Evolutionary conservation across 2,329 filamentous ascomycete species (phyloP), one percentile per base, ranked within the genome.

Genomic region (Tympanopsis confertula): DNA sequence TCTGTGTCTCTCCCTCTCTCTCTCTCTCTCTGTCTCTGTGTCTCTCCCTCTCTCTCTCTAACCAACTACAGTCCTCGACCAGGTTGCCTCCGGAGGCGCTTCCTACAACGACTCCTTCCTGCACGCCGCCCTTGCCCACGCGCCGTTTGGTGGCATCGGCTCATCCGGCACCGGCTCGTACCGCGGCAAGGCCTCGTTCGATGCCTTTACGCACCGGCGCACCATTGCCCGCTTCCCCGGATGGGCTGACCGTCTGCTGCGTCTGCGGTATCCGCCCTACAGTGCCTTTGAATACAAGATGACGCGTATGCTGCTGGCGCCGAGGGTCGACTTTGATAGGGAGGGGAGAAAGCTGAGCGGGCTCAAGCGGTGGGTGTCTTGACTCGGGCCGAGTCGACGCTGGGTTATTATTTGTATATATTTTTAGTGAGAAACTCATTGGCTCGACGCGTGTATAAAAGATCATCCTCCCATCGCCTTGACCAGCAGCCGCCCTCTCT

Each of bases 181-280:
- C n/a, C n/a, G n/a, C n/a, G n/a, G n/a, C n/a, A n/a, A n/a, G n/a
- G 3, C n/a, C 20, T 33, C 13, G n/a, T 7, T 20, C 19, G 29
- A 39, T 14, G 4, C 12, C 4, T 13, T 61, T 53, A 47, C 57
- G 55, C 42, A 65, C 69, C 50, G 53, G 22, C 66, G 68, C 41
- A 62, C 57, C 36, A 58, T 84, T 22, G 72, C 75, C 17, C 68
- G 65, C 33, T 82, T 78, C 4, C 81, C 81, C 1, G 50, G 55
- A 13, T 86, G 81, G 81, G 68, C 80, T 45, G 81, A 86, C 52
- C 62, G 60, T 28, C 51, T 86, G 42, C 62, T 89, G 46, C 68
- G 71, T 41, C 66, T 85, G 38, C 72, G 85, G 42, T 82, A 82
- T 59, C 71, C 78, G 61, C 78, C 78, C 3, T 81, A 78, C 56